phyloP scores from a whole-genome alignment of 2,329 filamentous ascomycete genomes.

The Ascochyta rabiei region DNA sequence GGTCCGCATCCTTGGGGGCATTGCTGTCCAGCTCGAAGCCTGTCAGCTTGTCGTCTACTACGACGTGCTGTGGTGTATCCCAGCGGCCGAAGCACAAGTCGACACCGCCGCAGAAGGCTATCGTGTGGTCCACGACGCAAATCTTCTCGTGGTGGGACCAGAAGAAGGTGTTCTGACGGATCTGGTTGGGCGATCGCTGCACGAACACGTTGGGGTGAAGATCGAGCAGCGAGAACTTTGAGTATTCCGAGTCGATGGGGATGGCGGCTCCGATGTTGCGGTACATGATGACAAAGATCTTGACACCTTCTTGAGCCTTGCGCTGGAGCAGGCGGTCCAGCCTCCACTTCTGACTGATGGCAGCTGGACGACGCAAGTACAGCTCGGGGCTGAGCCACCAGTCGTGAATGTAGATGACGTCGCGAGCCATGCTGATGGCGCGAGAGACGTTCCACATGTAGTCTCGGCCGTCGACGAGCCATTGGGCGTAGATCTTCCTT shows the following conservation, averaged over 20 bases:
- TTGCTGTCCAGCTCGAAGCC: constrained; percentile 80
- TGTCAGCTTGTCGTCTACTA: constrained; percentile 92
- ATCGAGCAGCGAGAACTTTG: constrained; percentile 93
- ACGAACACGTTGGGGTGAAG: constrained; percentile 96
- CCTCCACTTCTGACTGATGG: constrained; percentile 97
- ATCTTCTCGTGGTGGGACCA: constrained; percentile 99
- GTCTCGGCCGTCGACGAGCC: constrained; percentile 94
- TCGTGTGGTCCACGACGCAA: constrained; percentile 93
- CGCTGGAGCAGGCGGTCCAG: constrained; percentile 90
- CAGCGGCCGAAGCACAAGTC: constrained; percentile 97
- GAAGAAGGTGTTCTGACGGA: constrained; percentile 99
- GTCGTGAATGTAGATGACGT: constrained; percentile 98
- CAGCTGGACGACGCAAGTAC: constrained; percentile 90
- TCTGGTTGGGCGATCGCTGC: constrained; percentile 94
- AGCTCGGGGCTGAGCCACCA: constrained; percentile 98
- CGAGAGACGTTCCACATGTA: constrained; percentile 99
- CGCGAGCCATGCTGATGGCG: constrained; percentile 94
- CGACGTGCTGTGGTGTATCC: constrained; percentile 92
- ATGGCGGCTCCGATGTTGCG: constrained; percentile 96
- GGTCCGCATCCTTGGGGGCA: constrained; percentile 81
- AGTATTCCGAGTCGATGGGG: constrained; percentile 97
- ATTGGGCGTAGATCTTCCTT: constrained; percentile 86
- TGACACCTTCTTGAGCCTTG: constrained; percentile 93
- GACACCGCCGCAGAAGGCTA: constrained; percentile 93
- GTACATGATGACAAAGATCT: constrained; percentile 97